Evolutionary conservation across 163 green algal species (phyloP).

Genomic region (Scenedesmus sp.): DNA sequence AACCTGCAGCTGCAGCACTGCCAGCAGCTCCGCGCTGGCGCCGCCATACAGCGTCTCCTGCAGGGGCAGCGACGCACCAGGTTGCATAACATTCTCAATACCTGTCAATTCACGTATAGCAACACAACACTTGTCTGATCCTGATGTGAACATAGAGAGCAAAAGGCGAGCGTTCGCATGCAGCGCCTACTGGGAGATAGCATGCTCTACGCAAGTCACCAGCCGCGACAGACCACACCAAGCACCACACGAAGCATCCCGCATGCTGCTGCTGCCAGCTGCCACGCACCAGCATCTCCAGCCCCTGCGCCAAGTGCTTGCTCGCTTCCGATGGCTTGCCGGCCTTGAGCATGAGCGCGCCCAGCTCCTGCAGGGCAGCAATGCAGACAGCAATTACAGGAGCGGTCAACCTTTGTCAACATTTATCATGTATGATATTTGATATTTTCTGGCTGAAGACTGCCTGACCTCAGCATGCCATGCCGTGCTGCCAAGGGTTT

Average conservation of each 20-base stretch:
- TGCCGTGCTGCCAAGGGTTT: neutral
- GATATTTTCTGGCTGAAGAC: no score
- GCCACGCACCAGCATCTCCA: constrained; percentile 37
- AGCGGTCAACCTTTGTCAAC: neutral
- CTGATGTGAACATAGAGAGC: no score
- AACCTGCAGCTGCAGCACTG: constrained; percentile 50
- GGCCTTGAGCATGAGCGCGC: constrained; percentile 34
- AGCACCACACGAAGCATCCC: neutral
- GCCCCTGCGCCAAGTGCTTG: constrained; percentile 44
- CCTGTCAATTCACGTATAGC: no score
- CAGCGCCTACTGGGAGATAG: no score
- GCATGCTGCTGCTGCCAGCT: neutral
- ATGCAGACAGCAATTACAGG: neutral
- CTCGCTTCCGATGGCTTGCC: constrained; percentile 39
- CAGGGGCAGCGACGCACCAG: neutral
- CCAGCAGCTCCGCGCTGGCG: constrained; percentile 41
- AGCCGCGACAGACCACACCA: neutral
- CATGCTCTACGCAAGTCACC: neutral
- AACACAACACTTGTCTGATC: no score
- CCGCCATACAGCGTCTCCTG: constrained; percentile 34
- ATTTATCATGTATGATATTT: no score
- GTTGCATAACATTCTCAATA: neutral
- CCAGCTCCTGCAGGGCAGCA: constrained; percentile 41
- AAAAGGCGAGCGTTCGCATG: no score
- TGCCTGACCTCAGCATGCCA: neutral